Evolutionary conservation across 73 alveolate species (phyloP).

Genomic region (Uronychia binucleata): DNA sequence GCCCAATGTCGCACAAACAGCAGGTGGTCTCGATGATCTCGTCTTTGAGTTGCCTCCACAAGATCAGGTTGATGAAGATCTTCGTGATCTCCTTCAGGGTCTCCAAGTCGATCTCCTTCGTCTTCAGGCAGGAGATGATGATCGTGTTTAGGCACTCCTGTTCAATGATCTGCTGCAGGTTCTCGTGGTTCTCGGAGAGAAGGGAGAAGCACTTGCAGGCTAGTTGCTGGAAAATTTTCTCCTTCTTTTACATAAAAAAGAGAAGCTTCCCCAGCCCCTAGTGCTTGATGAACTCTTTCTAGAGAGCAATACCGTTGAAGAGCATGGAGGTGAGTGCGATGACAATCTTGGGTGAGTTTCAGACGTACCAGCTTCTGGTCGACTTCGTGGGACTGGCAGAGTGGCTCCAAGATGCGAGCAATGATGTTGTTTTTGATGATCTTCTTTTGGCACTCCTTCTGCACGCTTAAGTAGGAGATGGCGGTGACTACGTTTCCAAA

Average conservation of each 20-base stretch:
- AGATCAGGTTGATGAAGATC: conserved; percentile 52
- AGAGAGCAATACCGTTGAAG: conserved; percentile 48
- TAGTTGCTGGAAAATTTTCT: conserved; percentile 53
- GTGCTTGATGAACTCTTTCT: conserved; percentile 47
- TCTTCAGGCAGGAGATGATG: conserved; percentile 53
- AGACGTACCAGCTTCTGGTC: conserved; percentile 57
- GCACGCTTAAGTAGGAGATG: conserved; percentile 53
- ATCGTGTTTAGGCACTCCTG: conserved; percentile 55
- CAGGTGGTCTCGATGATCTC: conserved; percentile 59
- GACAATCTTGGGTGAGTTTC: conserved; percentile 16
- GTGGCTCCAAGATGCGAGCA: conserved; percentile 43
- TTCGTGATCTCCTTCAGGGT: conserved; percentile 60
- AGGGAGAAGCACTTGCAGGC: conserved; percentile 68
- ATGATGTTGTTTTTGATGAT: conserved; percentile 44
- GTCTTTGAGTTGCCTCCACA: conserved; percentile 60
- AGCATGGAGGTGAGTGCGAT: conserved; percentile 60
- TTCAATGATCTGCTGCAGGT: conserved; percentile 41
- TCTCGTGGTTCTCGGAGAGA: conserved; percentile 62
- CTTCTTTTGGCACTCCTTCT: conserved; percentile 52
- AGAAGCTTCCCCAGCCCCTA: conserved; percentile 55
- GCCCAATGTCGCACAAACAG: conserved; percentile 64
- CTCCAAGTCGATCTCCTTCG: conserved; percentile 63
- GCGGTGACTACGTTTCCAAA: conserved; percentile 75
- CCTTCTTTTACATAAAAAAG: conserved; percentile 54
- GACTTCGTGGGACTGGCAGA: conserved; percentile 52